Base-by-base conservation (phyloP, 495 filamentous ascomycete genomes). In the Hyphodiscus hymeniophilus region DNA sequence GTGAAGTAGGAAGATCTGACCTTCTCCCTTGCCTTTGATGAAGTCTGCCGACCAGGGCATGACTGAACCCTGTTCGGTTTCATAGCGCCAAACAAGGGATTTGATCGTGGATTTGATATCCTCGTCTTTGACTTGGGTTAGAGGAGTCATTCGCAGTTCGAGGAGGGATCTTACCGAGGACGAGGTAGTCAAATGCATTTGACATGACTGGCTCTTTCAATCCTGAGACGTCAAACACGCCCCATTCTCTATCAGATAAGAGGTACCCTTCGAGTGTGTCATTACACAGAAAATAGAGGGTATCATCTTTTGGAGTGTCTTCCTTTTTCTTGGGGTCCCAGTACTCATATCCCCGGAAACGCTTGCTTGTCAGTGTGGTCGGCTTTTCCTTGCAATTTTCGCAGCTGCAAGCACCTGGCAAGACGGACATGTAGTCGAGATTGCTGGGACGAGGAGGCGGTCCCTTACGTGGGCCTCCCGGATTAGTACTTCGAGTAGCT, bases 1-100 rank as follows among this genome's bases (percentile, higher is more conserved):
- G 42, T 63, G 56, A 2, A 63, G 50, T 10, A 63, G 42, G 24
- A 63, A 48, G 6, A 58, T 60, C 24, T 54, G 35, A n/a, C 60
- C 59, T 28, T 55, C 42, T 7, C 57, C 54, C 43, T 63, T 61
- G 18, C 52, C 52, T 16, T 47, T 28, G 31, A 60, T 48, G 31
- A 51, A 55, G 44, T 63, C 59, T 21, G 57, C 38, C 7, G 8
- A n/a, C 45, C 45, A 47, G 0, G 28, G 28, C 40, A n/a, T 13
- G n/a, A 40, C 20, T 3, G 23, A 33, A 3, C 24, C 18, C 10
- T 44, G 13, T 3, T n/a, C 20, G 11, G 21, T 20, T 15, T 15
- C 15, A 13, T 40, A 44, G 16, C 24, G 28, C 42, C 30, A 33
- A 4, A 44, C 42, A 11, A 44, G 23, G 13, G 42, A 30, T 31